phyloP scores from a whole-genome alignment of 2,329 filamentous ascomycete species.

The Apiospora hydei region DNA sequence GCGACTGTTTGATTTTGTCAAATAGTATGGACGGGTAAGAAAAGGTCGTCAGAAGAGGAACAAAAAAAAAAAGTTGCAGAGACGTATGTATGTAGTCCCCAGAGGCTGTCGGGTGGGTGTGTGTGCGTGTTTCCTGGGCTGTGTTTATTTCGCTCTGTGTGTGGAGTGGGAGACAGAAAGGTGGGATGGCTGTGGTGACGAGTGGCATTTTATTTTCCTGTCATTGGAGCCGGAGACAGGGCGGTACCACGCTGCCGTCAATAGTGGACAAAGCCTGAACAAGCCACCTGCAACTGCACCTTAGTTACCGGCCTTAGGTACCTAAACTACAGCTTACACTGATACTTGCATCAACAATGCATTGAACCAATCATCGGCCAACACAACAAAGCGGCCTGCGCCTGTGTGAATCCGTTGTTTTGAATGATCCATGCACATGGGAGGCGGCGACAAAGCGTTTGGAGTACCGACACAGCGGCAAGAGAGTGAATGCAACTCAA shows the following conservation, averaged over 20 bases:
- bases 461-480: neutral
- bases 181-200: slow-evolving; percentile 36
- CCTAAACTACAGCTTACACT: neutral
- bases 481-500: slow-evolving; percentile 1
- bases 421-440: neutral
- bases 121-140: slow-evolving; percentile 9
- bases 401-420: neutral
- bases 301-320: neutral
- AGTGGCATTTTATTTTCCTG: slow-evolving; percentile 35
- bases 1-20: slow-evolving; percentile 34
- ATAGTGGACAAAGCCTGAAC: neutral
- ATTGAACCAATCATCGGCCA: neutral
- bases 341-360: neutral
- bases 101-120: slow-evolving; percentile 29
- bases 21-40: neutral
- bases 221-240: slow-evolving; percentile 10
- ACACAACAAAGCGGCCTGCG: neutral
- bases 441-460: neutral
- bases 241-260: neutral
- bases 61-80: slow-evolving; percentile 19
- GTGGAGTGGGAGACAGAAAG: slow-evolving; percentile 28
- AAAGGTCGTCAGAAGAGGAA: neutral
- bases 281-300: neutral
- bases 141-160: slow-evolving; percentile 27
- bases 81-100: neutral